These are phyloP conservation scores for Globisporangium paroecandrum DNA, from an alignment of 352 stramenopile species.

Conservation along the genomic window DNA sequence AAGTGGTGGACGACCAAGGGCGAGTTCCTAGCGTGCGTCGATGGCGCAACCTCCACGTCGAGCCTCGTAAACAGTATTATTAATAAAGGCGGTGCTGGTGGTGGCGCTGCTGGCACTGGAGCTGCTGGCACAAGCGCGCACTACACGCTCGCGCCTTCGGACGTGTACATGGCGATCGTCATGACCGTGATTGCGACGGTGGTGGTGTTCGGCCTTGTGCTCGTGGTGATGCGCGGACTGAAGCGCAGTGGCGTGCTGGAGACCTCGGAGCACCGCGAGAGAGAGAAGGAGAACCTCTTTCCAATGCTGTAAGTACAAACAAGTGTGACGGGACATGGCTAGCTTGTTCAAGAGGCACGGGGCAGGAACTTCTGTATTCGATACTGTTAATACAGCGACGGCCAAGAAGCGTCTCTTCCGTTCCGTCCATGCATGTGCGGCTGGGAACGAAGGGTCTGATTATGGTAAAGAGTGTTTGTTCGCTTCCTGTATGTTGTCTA, in stretches of 20 bases:
- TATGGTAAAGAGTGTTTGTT: not conserved
- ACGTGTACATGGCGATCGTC: constrained; percentile 43
- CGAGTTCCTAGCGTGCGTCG: constrained; percentile 68
- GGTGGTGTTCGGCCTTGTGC: constrained; percentile 32
- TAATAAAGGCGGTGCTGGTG: not conserved
- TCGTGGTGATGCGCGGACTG: constrained; percentile 33
- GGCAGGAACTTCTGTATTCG: not conserved
- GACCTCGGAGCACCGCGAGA: constrained; percentile 23
- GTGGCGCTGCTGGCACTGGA: not conserved
- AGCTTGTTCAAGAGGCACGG: not conserved
- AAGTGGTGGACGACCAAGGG: constrained; percentile 79
- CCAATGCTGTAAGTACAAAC: constrained; percentile 40
- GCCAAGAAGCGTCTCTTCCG: not conserved
- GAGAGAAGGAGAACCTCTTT: constrained; percentile 47
- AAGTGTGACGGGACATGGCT: not conserved
- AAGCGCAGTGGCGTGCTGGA: constrained; percentile 39
- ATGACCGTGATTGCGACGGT: constrained; percentile 43
- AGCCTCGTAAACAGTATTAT: constrained; percentile 16
- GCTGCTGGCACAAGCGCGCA: not conserved
- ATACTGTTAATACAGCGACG: not conserved
- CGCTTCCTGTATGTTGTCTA: not conserved
- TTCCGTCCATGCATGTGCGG: not conserved
- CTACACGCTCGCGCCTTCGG: constrained; percentile 11
- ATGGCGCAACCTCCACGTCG: constrained; percentile 21
- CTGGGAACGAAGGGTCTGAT: not conserved